phyloP scores from a whole-genome alignment of 2,329 filamentous ascomycete genomes.

The Ophiostoma himal-ulmi region DNA sequence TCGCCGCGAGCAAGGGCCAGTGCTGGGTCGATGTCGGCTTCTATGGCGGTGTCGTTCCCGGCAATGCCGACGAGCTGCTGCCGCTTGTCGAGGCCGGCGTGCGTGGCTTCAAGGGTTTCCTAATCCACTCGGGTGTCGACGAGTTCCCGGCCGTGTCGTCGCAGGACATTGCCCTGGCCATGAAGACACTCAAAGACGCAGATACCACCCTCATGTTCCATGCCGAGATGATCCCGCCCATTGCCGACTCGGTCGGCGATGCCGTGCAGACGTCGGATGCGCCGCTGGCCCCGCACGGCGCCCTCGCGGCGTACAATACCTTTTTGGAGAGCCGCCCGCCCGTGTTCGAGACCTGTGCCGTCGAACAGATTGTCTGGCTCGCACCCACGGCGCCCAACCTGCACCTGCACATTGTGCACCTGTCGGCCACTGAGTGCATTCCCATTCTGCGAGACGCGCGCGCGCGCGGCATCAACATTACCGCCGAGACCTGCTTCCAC shows the following conservation, averaged over 20 bases:
- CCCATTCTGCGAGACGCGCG: constrained; percentile 72
- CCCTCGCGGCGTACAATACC: constrained; percentile 73
- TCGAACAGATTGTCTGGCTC: constrained; percentile 77
- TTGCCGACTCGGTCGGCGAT: constrained; percentile 71
- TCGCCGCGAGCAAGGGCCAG: constrained; percentile 74
- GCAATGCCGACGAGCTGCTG: constrained; percentile 73
- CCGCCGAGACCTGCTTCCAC: constrained; percentile 93
- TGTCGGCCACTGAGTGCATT: constrained; percentile 84
- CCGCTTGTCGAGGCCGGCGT: constrained; percentile 80
- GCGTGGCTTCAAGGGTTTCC: constrained; percentile 92
- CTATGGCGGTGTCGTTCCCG: constrained; percentile 90
- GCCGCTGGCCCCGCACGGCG: constrained; percentile 64
- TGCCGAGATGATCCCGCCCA: constrained; percentile 94
- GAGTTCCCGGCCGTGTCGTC: constrained; percentile 91
- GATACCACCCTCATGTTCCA: constrained; percentile 98
- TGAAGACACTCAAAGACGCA: constrained; percentile 71
- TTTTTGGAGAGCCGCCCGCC: constrained; percentile 89
- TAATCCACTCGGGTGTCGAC: constrained; percentile 94
- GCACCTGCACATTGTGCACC: constrained; percentile 86
- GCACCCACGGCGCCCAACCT: constrained; percentile 74
- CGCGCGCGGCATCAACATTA: constrained; percentile 70
- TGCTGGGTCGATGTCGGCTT: constrained; percentile 99
- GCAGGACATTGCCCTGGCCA: constrained; percentile 69
- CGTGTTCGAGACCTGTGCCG: constrained; percentile 83
- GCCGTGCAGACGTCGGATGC: constrained; percentile 62